These are phyloP conservation scores for Athelia psychrophila DNA, from an alignment of 1,284 basidiomycete genomes.

Conservation along the genomic window DNA sequence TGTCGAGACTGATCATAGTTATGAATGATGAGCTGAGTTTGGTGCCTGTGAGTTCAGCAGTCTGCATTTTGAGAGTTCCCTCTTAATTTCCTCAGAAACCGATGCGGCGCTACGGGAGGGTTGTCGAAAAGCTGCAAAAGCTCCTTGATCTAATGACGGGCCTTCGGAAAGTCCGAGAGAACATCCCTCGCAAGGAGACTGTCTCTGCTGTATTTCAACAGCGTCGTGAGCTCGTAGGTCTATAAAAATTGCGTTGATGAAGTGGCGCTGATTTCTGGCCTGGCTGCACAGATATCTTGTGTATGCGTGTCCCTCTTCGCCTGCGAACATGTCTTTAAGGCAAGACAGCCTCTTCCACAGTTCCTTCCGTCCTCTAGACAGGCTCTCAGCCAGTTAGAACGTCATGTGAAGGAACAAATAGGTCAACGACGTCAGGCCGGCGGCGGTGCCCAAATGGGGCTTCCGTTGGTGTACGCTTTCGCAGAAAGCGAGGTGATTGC, in stretches of 20 bases:
- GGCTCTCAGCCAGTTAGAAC: conserved; percentile 35
- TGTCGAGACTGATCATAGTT: conserved; percentile 35
- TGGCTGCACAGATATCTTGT: conserved; percentile 27
- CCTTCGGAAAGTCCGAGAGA: conserved; percentile 44
- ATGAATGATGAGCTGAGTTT: conserved; percentile 51
- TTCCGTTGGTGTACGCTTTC: conserved; percentile 40
- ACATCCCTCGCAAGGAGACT: conserved; percentile 46
- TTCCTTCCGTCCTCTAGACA: conserved; percentile 46
- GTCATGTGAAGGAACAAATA: conserved; percentile 31
- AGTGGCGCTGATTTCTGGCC: background rate
- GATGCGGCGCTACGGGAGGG: conserved; percentile 40
- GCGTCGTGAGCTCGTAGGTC: conserved; percentile 41
- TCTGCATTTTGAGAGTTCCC: background rate
- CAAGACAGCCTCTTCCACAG: conserved; percentile 46
- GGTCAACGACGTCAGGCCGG: conserved; percentile 20
- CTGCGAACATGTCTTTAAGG: conserved; percentile 47
- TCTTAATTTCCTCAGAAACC: conserved; percentile 38
- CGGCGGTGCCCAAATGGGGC: conserved; percentile 28
- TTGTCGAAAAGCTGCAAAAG: conserved; percentile 37
- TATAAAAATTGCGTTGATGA: background rate
- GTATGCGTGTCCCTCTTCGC: conserved; percentile 47
- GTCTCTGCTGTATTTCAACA: conserved; percentile 40
- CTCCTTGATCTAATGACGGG: conserved; percentile 45
- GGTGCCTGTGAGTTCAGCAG: conserved; percentile 36
- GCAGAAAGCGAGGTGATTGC: conserved; percentile 34